Conservation (phyloP, 345 rosid genomes). For the Stellera chamaejasme region DNA sequence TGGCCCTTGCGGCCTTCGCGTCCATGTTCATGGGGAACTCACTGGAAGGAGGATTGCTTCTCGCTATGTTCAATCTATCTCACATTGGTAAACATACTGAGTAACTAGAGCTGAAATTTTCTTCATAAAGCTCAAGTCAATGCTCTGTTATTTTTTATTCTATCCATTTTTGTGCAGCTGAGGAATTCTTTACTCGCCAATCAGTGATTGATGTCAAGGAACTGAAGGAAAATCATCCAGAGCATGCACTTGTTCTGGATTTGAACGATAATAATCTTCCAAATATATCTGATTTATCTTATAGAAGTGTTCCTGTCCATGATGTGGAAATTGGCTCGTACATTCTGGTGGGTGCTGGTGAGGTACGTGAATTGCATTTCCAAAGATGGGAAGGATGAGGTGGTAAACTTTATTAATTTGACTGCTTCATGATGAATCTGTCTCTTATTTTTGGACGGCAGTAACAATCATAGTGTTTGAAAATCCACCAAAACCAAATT, state of each 20-base stretch:
- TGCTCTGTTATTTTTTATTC: constrained; percentile 4
- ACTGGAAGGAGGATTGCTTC: constrained; percentile 93
- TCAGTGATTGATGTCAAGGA: constrained; percentile 94
- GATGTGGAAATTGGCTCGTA: constrained; percentile 76
- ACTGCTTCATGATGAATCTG: not conserved
- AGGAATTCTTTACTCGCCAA: constrained; percentile 88
- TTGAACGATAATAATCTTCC: constrained; percentile 55
- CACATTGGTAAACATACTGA: constrained; percentile 59
- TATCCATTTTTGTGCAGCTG: constrained; percentile 49
- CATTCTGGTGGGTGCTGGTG: constrained; percentile 91
- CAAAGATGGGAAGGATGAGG: too few species aligned
- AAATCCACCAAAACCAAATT: too few species aligned
- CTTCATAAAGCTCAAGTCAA: constrained; percentile 7
- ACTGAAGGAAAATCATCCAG: constrained; percentile 88
- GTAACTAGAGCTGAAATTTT: not conserved
- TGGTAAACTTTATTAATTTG: too few species aligned
- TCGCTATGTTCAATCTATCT: constrained; percentile 96
- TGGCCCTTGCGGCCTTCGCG: constrained; percentile 97
- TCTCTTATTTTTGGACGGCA: not conserved
- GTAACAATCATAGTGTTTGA: too few species aligned
- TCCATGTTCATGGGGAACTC: constrained; percentile 91
- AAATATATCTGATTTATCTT: constrained; percentile 57
- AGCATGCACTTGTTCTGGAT: constrained; percentile 59
- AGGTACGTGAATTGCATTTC: constrained; percentile 51
- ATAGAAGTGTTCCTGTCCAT: constrained; percentile 78